Base-by-base conservation (phyloP, 148 eudicot species). In the Rhododendron kiyosumense region DNA sequence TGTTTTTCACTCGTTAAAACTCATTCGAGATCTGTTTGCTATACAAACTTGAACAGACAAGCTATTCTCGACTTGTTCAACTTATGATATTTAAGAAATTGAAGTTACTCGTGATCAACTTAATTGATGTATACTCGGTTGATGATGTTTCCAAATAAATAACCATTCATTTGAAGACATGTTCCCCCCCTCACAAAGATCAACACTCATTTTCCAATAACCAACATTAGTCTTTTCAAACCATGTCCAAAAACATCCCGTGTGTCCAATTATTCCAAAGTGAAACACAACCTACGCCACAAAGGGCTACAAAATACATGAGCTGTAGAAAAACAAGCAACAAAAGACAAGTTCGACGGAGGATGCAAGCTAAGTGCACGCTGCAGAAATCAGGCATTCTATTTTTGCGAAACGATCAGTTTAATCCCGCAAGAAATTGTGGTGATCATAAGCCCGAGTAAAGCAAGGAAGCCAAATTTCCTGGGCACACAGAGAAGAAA, bases 391-490 rank as follows among this genome's bases (percentile, higher is more conserved):
- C 17, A 11, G 15, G 73, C 30, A 32, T 26, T n/a, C 54, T 5
- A 0, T 18, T 4, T 28, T 57, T 24, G 92, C 13, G 89, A 81
- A 13, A 30, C 84, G 30, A 94, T 89, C 86, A 95, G 88, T 45
- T 85, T 85, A 85, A 96, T 79, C 43, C 94, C 97, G 28, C 88
- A 89, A 0, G 95, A 95, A 80, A 94, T 88, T 12, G 95, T 78
- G 89, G 92, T 90, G 79, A 93, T 74, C 86, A 88, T 61, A 18
- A 95, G 93, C 87, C 94, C 94, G 1, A 92, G 15, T 7, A 89
- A 2, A 45, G 96, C 93, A 75, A 89, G 63, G 89, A 92, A 92
- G 57, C 90, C 87, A 71, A 86, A 96, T 90, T 91, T 95, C 93
- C 99, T 96, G n/a, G n/a, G 95, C 88, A 88, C 78, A 52, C 1